These are phyloP conservation scores for Phytophthora niederhauseri DNA, from an alignment of 352 stramenopile species.

Conservation along the genomic window DNA sequence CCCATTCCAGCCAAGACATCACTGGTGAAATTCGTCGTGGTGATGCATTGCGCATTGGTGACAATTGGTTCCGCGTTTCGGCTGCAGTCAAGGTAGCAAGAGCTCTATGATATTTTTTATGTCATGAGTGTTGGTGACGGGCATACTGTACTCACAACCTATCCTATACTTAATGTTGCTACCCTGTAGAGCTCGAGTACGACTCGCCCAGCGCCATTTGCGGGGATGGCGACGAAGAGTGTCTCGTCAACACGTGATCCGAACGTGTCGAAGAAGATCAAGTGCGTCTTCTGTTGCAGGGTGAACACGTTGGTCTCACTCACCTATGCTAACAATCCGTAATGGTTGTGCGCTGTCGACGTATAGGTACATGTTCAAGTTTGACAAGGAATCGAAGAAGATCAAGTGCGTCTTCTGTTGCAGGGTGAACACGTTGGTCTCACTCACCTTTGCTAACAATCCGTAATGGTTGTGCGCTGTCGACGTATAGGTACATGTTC, in stretches of 20 bases:
- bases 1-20: constrained; percentile 68
- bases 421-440: not conserved
- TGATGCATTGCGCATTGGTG: constrained; percentile 73
- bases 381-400: no score
- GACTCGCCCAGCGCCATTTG: constrained; percentile 66
- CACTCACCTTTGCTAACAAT: not conserved
- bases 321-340: not conserved
- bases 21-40: constrained; percentile 73
- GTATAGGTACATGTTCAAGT: constrained; percentile 79
- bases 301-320: constrained; percentile 1
- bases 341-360: constrained; percentile 1
- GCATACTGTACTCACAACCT: not conserved
- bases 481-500: constrained; percentile 62
- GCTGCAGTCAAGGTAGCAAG: constrained; percentile 64
- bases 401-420: constrained; percentile 47
- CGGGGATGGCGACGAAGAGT: constrained; percentile 74
- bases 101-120: not conserved
- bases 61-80: constrained; percentile 86
- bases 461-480: constrained; percentile 1
- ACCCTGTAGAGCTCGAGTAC: constrained; percentile 57
- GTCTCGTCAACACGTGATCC: constrained; percentile 79
- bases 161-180: not conserved
- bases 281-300: constrained; percentile 28
- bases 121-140: not conserved
- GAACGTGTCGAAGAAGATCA: constrained; percentile 87